Evolutionary conservation across 129 eudicot genomes (phyloP).

Genomic region (Flaveria sonorensis): DNA sequence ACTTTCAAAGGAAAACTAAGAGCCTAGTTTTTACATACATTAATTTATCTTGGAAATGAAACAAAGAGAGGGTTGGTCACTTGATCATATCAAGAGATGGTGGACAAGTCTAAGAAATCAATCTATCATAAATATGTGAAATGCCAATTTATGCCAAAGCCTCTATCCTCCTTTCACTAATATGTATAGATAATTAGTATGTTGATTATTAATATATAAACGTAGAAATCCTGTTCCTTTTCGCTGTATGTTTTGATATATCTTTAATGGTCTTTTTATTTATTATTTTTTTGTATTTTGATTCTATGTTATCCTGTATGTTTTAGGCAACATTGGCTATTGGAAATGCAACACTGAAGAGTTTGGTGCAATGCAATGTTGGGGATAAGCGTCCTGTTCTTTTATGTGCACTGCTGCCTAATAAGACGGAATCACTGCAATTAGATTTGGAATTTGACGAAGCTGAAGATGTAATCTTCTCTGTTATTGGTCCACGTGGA

Average conservation of each 20-base stretch:
- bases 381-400: slow-evolving; percentile 82
- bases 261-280: not conserved
- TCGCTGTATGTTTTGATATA: not conserved
- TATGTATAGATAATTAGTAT: not conserved
- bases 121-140: not conserved
- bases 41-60: not conserved
- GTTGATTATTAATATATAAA: not conserved
- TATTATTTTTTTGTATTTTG: not conserved
- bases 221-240: not conserved
- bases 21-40: slow-evolving; percentile 15
- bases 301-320: not conserved
- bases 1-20: not conserved
- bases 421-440: slow-evolving; percentile 65
- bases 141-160: not conserved
- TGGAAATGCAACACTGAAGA: slow-evolving; percentile 53
- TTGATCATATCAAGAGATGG: not conserved
- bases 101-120: not conserved
- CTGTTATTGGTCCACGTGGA: slow-evolving; percentile 87
- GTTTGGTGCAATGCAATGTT: slow-evolving; percentile 79
- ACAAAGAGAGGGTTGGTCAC: not conserved
- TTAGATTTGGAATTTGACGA: slow-evolving; percentile 91
- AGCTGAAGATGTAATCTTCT: slow-evolving; percentile 69
- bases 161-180: not conserved
- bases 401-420: slow-evolving; percentile 74
- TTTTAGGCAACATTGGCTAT: slow-evolving; percentile 79